Evolutionary conservation across 1,284 basidiomycete species (phyloP), one percentile per base, ranked within the genome.

Genomic region (Termitomyces sp.): DNA sequence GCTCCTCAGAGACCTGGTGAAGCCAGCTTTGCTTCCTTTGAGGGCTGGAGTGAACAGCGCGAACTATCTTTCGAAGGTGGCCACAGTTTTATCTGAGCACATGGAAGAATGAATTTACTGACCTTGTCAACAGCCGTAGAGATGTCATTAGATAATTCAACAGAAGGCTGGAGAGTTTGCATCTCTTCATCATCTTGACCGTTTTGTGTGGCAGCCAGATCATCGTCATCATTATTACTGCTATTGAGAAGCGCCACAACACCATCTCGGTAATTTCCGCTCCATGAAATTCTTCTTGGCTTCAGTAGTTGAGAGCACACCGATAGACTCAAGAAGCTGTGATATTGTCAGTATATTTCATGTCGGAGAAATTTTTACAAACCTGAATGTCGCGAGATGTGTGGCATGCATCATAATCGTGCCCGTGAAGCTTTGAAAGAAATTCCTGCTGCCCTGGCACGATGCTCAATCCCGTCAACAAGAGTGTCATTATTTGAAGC

Each of bases 321-420:
- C 61, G 30, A 62, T 61, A 1, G 48, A 55, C 41, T 64, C 58
- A n/a, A 64, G 55, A 12, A 62, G 51, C 61, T 62, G 10, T 3
- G 1, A 33, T 10, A n/a, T 26, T 17, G 46, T 26, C n/a, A 42
- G 24, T 43, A 39, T 33, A 6, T 2, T 19, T 26, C 12, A 41
- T 41, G 40, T 24, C 2, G 19, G 5, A n/a, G 7, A 24, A 44
- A 1, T 39, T 0, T 42, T 2, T 17, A 39, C 21, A 36, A 2
- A 69, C 68, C 62, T 69, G 61, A 13, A 71, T 36, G 67, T 66
- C 13, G 68, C 60, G 5, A 70, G 58, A 51, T 71, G 68, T 70
- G 67, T 0, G 67, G 68, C 62, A 69, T 66, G 53, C 67, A 70
- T 15, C 55, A 53, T 34, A 66, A 51, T 1, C 58, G 58, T 3